Base-by-base conservation (phyloP, 2,329 filamentous ascomycete genomes). In the Colletotrichum cuscutae region DNA sequence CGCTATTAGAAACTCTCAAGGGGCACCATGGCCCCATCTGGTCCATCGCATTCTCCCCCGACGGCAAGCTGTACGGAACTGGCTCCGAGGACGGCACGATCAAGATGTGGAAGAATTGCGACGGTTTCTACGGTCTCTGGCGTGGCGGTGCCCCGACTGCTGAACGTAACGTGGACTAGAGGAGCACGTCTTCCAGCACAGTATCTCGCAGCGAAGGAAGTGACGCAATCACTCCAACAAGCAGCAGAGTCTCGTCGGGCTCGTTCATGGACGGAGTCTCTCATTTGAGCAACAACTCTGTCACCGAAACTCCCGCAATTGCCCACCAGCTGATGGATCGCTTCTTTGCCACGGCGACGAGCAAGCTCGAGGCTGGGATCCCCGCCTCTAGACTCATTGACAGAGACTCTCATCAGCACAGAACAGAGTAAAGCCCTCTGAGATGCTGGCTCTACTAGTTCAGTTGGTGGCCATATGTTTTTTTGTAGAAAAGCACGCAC, bases 1-100 rank as follows among this genome's bases (percentile, higher is more conserved):
- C 24, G 60, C 26, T 8, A 3, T 11, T 74, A 93, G 97, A 98
- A 81, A 93, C 96, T 13, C 94, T 97, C 85, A 98, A 98, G 84
- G 97, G 97, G 28, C 97, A 99, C 77, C 97, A 99, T 79, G 97
- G 97, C 1, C 96, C 96, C 1, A 97, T 99, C 74, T 99, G 97
- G 97, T 98, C 95, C 6, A 92, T 97, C 72, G 93, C 93, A 69
- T 99, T 98, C 83, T 97, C 95, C 0, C 97, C 97, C 0, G 97
- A 99, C 79, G 95, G 95, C 59, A 98, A 97, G 81, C 86, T 99
- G 8, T 99, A 98, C 80, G 97, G 95, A 1, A 99, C 97, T 1
- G 97, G 94, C 35, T 98, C 95, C 61, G 97, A 99, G 81, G 97
- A 99, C 79, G 97, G 97, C 53, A 99, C 97, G 0, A 97, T 99